Conservation (phyloP, 2,329 filamentous ascomycete genomes). For the Emergomyces africanus region DNA sequence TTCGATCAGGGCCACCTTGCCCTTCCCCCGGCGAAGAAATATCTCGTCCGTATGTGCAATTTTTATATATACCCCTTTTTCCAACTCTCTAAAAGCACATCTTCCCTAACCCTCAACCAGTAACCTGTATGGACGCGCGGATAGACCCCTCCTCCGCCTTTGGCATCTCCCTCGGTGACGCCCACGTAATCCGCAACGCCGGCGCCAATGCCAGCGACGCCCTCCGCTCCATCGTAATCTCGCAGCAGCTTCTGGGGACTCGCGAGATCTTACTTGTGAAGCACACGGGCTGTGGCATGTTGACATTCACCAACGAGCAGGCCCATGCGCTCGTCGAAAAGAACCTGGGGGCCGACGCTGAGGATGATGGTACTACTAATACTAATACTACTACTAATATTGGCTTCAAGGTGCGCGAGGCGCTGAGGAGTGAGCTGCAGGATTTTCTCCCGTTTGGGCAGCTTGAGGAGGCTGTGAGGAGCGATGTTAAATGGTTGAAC, state of each 20-base stretch:
- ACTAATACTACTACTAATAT: constrained; percentile 33
- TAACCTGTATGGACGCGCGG: constrained; percentile 76
- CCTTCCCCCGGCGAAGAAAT: constrained; percentile 57
- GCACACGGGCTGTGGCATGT: constrained; percentile 62
- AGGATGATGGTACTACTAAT: not conserved
- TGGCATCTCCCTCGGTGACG: constrained; percentile 59
- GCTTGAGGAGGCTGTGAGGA: constrained; percentile 49
- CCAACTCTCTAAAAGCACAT: not conserved
- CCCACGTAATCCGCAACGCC: constrained; percentile 66
- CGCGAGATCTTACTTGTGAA: constrained; percentile 62
- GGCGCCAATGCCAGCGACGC: constrained; percentile 56
- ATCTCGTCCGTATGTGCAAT: constrained; percentile 43
- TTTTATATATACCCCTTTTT: not conserved
- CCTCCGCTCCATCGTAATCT: constrained; percentile 63
- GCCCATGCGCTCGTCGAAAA: constrained; percentile 43
- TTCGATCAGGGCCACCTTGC: constrained; percentile 57
- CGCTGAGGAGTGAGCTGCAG: constrained; percentile 28
- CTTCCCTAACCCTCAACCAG: constrained; percentile 22
- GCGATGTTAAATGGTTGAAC: constrained; percentile 54
- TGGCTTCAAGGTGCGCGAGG: constrained; percentile 36
- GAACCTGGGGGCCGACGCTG: not conserved
- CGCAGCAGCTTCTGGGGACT: constrained; percentile 65
- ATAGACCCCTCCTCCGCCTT: constrained; percentile 55
- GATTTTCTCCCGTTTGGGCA: constrained; percentile 56
- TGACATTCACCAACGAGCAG: constrained; percentile 51